These are phyloP conservation scores for Gomphus sp. DNA, from an alignment of 1,284 basidiomycete species.

Conservation along the genomic window DNA sequence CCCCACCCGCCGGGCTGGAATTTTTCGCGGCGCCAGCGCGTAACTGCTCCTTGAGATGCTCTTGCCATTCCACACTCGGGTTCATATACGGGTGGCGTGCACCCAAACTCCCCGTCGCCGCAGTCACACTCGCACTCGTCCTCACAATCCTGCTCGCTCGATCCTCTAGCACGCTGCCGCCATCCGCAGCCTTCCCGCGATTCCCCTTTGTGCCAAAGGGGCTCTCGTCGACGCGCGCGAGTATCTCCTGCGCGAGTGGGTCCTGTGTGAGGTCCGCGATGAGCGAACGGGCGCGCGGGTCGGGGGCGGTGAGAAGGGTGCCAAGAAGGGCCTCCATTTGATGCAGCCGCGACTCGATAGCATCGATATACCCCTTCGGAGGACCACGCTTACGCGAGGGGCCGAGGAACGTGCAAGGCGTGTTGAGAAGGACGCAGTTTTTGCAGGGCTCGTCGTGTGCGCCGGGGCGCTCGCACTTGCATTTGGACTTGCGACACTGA, in stretches of 20 bases:
- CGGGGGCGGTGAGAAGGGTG: slow-evolving; percentile 59
- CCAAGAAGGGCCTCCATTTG: slow-evolving; percentile 81
- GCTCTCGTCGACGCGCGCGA: slow-evolving; percentile 65
- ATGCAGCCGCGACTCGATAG: slow-evolving; percentile 79
- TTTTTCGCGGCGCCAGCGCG: too few relatives aligned
- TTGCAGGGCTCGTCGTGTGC: slow-evolving; percentile 49
- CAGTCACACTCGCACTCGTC: background rate
- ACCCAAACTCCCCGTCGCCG: too few relatives aligned
- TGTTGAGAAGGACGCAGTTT: slow-evolving; percentile 62
- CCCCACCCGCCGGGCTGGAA: too few relatives aligned
- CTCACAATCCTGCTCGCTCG: slow-evolving; percentile 8
- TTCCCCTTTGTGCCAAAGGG: slow-evolving; percentile 46
- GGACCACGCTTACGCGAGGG: slow-evolving; percentile 77
- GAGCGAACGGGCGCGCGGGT: slow-evolving; percentile 52
- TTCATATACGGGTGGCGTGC: background rate
- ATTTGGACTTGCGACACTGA: slow-evolving; percentile 75
- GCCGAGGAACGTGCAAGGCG: slow-evolving; percentile 75
- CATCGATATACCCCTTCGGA: slow-evolving; percentile 86
- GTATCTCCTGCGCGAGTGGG: slow-evolving; percentile 62
- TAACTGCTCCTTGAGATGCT: slow-evolving; percentile 1
- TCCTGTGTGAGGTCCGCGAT: slow-evolving; percentile 58
- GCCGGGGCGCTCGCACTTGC: slow-evolving; percentile 59
- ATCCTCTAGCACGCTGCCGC: slow-evolving; percentile 24
- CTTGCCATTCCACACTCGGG: slow-evolving; percentile 7
- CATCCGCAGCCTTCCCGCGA: slow-evolving; percentile 54